Evolutionary conservation across 2,329 filamentous ascomycete species (phyloP), one percentile per base, ranked within the genome.

Genomic region (Scedosporium boydii): DNA sequence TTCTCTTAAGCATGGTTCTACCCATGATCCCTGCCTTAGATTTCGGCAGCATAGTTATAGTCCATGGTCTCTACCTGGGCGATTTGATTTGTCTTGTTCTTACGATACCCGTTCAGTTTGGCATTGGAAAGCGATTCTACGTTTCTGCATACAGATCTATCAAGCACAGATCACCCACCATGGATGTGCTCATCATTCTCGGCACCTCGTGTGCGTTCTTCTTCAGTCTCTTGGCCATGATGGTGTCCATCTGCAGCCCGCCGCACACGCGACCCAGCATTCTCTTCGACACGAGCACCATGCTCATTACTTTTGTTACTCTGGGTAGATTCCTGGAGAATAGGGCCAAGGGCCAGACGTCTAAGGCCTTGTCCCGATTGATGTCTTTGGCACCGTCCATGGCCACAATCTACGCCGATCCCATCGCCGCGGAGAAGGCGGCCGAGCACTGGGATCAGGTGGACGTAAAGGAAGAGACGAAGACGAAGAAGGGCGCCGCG

Each of bases 361-460:
- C 93, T 4, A 95, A 91, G 71, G 95, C 95, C 0, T 82, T 99
- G 2, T 98, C 93, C 6, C 85, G 88, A 26, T 84, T 99, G 41
- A 99, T 99, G 95, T 97, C 91, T 16, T 80, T 99, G 58, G 91
- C 95, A 27, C 95, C 95, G 1, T 96, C 93, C 1, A 98, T 96
- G 90, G 92, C 95, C 2, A 96, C 92, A 4, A 98, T 99, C 67
- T 99, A 98, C 70, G 87, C 87, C 4, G 93, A 99, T 72, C 91
- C 95, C 0, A 96, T 97, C 67, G 93, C 93, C 18, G 93, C 90
- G 3, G 90, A 95, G 66, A 98, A 97, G 75, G 86, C 89, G 27
- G 90, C 91, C 0, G 93, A 97, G 71, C 81, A 80, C 12, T 96
- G 91, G 91, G 70, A 70, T 55, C 69, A 70, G 3, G 65, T 68